Conservation (phyloP, 192 early-diverging fungal genomes). For the Coemansia sp. region DNA sequence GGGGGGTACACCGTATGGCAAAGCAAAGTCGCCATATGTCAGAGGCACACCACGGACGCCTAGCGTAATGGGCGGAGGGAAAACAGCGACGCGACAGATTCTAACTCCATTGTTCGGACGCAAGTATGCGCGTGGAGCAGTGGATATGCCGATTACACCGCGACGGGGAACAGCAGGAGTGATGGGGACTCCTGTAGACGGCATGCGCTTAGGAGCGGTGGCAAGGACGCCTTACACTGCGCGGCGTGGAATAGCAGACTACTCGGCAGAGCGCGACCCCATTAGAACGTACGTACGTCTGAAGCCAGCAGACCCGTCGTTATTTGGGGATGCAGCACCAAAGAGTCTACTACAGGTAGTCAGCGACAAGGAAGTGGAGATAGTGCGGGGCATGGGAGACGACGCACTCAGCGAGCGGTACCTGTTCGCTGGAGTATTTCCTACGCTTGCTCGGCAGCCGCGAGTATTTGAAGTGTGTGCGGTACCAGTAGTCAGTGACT, state of each 20-base stretch:
- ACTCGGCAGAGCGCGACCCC: constrained; percentile 47
- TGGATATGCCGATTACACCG: constrained; percentile 24
- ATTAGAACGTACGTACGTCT: constrained; percentile 52
- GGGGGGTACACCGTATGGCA: too few relatives aligned
- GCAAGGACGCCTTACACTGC: constrained; percentile 52
- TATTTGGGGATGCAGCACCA: constrained; percentile 8
- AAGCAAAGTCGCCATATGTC: too few relatives aligned
- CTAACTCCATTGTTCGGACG: constrained; percentile 40
- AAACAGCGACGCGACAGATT: constrained; percentile 13
- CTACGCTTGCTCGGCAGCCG: constrained; percentile 47
- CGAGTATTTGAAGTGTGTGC: constrained; percentile 61
- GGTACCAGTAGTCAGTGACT: constrained; percentile 57
- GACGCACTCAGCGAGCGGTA: constrained; percentile 41
- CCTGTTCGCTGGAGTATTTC: constrained; percentile 62
- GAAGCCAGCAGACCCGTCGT: constrained; percentile 20
- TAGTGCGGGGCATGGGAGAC: constrained; percentile 10
- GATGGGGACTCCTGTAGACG: constrained; percentile 2
- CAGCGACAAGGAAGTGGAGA: constrained; percentile 53
- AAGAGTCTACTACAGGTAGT: constrained; percentile 38
- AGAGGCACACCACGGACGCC: constrained; percentile 3
- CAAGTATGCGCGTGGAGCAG: constrained; percentile 29
- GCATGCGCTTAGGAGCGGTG: constrained; percentile 25
- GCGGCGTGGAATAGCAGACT: constrained; percentile 26
- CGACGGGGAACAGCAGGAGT: background rate
- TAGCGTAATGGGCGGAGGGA: background rate